Conservation (phyloP, 495 filamentous ascomycete species). For the Tuber calosporum region DNA sequence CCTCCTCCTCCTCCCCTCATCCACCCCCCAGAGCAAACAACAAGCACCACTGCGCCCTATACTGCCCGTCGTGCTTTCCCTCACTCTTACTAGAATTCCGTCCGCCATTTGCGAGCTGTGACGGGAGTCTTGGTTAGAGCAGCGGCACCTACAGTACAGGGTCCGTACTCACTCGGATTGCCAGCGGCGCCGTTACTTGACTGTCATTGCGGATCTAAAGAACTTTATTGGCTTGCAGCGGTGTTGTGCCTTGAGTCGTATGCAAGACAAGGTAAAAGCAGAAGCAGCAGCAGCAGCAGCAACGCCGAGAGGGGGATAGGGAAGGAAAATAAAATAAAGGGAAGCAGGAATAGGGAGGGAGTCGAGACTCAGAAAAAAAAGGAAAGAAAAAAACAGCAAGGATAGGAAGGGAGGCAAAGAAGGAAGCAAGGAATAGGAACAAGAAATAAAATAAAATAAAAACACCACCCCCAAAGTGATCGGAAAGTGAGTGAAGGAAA, state of each 20-base stretch:
- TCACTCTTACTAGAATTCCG: conserved; percentile 15
- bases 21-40: conserved; percentile 21
- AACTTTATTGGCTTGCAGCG: conserved; percentile 39
- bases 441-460: conserved; percentile 3
- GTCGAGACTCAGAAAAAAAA: conserved; percentile 7
- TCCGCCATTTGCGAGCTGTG: conserved; percentile 16
- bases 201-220: conserved; percentile 34
- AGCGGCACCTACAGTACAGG: conserved; percentile 23
- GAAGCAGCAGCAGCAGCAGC: conserved; percentile 4
- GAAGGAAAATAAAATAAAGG: conserved; percentile 2
- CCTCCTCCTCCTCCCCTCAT: background rate
- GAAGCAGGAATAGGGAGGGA: conserved; percentile 7
- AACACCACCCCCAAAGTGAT: background rate
- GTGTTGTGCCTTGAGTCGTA: conserved; percentile 32
- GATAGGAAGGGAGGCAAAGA: conserved; percentile 4
- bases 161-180: conserved; percentile 27
- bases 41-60: conserved; percentile 11
- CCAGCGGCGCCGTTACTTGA: conserved; percentile 32
- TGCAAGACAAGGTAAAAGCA: conserved; percentile 23
- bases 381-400: background rate
- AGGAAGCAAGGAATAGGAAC: conserved; percentile 19
- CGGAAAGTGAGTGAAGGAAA: conserved; percentile 8
- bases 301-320: background rate
- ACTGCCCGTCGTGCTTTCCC: conserved; percentile 25
- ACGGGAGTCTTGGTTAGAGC: conserved; percentile 23